These are phyloP conservation scores for Macrolepiota fuliginosa DNA, from an alignment of 768 basidiomycete genomes.

Conservation along the genomic window DNA sequence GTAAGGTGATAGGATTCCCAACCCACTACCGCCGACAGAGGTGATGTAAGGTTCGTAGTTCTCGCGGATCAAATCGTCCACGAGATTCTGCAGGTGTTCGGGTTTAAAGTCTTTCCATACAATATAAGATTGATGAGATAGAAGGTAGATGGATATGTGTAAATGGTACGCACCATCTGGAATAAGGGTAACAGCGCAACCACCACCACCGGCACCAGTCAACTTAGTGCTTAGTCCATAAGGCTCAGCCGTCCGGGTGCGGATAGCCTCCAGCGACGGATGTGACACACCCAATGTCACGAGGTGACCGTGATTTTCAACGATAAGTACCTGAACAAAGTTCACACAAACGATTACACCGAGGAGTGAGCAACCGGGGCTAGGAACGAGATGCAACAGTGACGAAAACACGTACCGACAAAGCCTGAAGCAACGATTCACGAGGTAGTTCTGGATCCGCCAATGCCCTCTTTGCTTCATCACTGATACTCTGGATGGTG, in stretches of 20 bases:
- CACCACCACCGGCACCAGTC: constrained; percentile 97
- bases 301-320: constrained; percentile 87
- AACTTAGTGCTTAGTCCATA: constrained; percentile 86
- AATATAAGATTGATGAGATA: constrained; percentile 3
- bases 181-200: constrained; percentile 94
- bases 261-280: constrained; percentile 79
- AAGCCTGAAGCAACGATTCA: constrained; percentile 54
- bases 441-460: constrained; percentile 74
- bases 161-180: constrained; percentile 71
- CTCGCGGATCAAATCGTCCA: constrained; percentile 53
- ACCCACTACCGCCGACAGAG: constrained; percentile 88
- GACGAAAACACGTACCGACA: constrained; percentile 57
- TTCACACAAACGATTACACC: constrained; percentile 1
- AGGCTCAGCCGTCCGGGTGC: constrained; percentile 62
- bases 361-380: constrained; percentile 14
- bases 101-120: constrained; percentile 65
- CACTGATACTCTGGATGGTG: constrained; percentile 81
- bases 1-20: constrained; percentile 78
- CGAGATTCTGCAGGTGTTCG: constrained; percentile 54
- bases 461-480: constrained; percentile 74
- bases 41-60: constrained; percentile 87
- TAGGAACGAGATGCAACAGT: constrained; percentile 5
- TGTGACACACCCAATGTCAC: constrained; percentile 90
- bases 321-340: constrained; percentile 66
- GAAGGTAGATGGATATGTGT: neutral